A percentile compares a stretch with the other conserved stretches of the same genome.
Evolutionary conservation across 192 early-diverging fungal genomes (phyloP).

Genomic region (Backusella macrospora): DNA sequence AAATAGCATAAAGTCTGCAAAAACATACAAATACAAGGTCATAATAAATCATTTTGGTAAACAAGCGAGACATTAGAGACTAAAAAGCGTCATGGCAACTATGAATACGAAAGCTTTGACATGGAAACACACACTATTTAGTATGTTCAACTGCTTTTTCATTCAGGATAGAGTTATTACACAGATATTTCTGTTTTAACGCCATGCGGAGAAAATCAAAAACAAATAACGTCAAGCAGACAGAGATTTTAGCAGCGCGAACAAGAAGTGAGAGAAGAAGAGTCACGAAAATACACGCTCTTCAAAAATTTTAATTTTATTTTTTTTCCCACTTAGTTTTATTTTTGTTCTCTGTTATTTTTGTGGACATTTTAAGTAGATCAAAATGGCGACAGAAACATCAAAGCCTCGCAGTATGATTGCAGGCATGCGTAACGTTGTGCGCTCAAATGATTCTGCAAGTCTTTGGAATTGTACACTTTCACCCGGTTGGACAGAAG

Average conservation of each 20-base stretch:
- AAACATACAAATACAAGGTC: too few species aligned
- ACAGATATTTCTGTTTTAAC: too few species aligned
- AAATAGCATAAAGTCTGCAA: too few species aligned
- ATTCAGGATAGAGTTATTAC: too few species aligned
- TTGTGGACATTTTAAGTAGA: background rate
- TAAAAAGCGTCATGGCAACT: too few species aligned
- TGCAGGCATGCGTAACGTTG: conserved; percentile 83
- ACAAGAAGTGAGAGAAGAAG: background rate
- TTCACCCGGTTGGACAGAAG: conserved; percentile 88
- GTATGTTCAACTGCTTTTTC: too few species aligned
- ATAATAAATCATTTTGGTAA: too few species aligned
- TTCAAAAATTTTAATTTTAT: background rate
- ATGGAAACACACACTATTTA: too few species aligned
- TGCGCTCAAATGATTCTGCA: conserved; percentile 92
- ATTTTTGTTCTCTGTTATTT: background rate
- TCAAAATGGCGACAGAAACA: conserved; percentile 1
- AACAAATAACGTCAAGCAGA: too few species aligned
- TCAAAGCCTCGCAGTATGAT: conserved; percentile 87
- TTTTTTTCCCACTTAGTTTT: background rate
- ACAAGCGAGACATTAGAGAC: too few species aligned
- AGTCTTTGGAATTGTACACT: conserved; percentile 95
- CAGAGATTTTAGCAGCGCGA: background rate
- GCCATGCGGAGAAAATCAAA: too few species aligned
- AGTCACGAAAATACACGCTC: conserved; percentile 5
- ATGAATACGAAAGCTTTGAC: too few species aligned